Percentiles rank a stretch among this genome's conserved stretches.
Conservation (phyloP, 345 rosid species). For the Syzygium jambos region DNA sequence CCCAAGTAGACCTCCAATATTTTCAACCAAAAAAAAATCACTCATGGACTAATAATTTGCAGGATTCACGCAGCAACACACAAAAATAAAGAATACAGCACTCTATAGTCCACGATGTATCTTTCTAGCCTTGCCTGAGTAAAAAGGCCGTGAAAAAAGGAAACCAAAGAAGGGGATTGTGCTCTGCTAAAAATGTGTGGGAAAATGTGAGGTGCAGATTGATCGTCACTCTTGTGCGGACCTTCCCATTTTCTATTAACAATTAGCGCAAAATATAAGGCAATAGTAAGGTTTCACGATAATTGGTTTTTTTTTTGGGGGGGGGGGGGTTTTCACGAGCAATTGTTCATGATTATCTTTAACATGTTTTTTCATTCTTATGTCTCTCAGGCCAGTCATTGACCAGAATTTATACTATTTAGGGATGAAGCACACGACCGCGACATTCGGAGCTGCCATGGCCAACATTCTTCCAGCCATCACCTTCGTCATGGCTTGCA, state of each 20-base stretch:
- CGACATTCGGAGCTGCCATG: slow-evolving; percentile 84
- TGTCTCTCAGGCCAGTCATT: slow-evolving; percentile 60
- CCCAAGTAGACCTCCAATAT: not conserved
- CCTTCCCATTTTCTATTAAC: no score
- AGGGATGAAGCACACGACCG: slow-evolving; percentile 85
- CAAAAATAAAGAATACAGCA: not conserved
- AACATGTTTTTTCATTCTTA: not conserved
- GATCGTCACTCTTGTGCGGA: no score
- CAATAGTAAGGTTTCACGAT: no score
- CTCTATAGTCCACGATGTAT: not conserved
- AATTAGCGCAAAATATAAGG: not conserved
- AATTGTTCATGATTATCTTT: not conserved
- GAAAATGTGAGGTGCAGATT: no score
- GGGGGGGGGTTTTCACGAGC: not conserved
- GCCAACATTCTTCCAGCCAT: slow-evolving; percentile 77
- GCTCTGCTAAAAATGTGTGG: no score
- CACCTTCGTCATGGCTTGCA: slow-evolving; percentile 69
- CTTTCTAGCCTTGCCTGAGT: no score
- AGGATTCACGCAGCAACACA: not conserved
- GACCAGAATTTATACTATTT: slow-evolving; percentile 78
- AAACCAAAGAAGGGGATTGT: no score
- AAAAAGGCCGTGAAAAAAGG: no score
- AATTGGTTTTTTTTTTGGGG: no score
- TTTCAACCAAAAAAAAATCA: no score
- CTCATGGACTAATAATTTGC: not conserved